These are phyloP conservation scores for Aspergillus amoenus DNA, from an alignment of 2,329 filamentous ascomycete genomes.

Conservation along the genomic window DNA sequence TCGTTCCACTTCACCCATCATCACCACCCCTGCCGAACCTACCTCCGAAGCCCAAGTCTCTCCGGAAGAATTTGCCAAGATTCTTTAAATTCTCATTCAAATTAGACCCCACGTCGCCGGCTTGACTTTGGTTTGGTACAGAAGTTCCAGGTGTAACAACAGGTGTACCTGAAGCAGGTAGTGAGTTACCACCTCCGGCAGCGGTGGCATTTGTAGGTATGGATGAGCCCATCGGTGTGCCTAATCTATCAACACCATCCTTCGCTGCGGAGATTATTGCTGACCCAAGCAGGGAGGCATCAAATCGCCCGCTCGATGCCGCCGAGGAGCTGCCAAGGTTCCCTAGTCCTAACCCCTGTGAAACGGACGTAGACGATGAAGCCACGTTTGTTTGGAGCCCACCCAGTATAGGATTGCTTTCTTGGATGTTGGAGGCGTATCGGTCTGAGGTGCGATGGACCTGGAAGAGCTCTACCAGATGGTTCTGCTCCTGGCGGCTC, in stretches of 20 bases:
- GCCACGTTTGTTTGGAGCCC: conserved; percentile 51
- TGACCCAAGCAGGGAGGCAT: conserved; percentile 78
- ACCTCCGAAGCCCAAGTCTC: conserved; percentile 76
- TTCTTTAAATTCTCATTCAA: conserved; percentile 94
- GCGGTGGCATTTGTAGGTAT: conserved; percentile 26
- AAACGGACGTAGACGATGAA: conserved; percentile 38
- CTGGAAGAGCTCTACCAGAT: conserved; percentile 87
- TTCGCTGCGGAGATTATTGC: conserved; percentile 84
- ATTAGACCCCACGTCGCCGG: conserved; percentile 47
- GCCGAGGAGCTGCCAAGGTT: conserved; percentile 38
- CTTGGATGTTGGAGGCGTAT: conserved; percentile 66
- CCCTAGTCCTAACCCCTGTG: conserved; percentile 49
- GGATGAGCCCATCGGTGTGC: conserved; percentile 55
- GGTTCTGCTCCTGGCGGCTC: conserved; percentile 72
- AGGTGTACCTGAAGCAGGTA: conserved; percentile 19
- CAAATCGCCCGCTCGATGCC: conserved; percentile 61
- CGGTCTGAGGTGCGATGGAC: conserved; percentile 69
- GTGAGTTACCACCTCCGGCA: conserved; percentile 27
- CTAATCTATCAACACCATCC: conserved; percentile 77
- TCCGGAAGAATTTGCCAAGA: conserved; percentile 92
- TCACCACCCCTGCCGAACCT: conserved; percentile 60
- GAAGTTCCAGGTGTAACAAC: conserved; percentile 25
- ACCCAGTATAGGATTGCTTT: conserved; percentile 69
- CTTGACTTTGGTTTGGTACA: conserved; percentile 23
- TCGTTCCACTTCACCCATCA: conserved; percentile 18